Evolutionary conservation across 129 eudicot genomes (phyloP).

Genomic region (Lactuca saligna): DNA sequence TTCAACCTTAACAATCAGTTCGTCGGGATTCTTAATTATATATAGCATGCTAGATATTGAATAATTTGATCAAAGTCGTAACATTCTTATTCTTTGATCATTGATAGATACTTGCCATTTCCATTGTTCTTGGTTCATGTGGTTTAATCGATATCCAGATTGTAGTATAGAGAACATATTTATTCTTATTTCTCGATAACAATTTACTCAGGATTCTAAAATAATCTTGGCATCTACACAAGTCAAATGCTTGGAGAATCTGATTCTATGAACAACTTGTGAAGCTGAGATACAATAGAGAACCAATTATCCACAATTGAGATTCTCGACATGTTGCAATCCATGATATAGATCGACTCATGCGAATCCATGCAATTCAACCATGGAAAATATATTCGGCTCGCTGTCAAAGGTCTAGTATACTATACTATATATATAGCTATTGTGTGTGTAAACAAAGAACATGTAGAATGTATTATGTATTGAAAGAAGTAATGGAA

Average conservation of each 20-base stretch:
- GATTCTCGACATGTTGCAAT: slow-evolving; percentile 7
- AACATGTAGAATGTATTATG: background rate
- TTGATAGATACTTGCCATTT: background rate
- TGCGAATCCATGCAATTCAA: background rate
- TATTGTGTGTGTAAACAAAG: slow-evolving; percentile 2
- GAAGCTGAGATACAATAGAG: slow-evolving; percentile 7
- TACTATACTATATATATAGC: slow-evolving; percentile 3
- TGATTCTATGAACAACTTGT: slow-evolving; percentile 29
- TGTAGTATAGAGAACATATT: background rate
- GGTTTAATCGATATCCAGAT: background rate
- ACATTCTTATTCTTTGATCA: slow-evolving; percentile 28
- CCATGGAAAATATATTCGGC: slow-evolving; percentile 18
- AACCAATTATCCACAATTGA: slow-evolving; percentile 11
- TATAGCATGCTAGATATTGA: background rate
- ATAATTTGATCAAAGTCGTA: background rate
- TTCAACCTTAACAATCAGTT: slow-evolving; percentile 1
- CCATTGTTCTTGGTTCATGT: background rate
- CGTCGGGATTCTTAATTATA: background rate
- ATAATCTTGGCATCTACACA: slow-evolving; percentile 12
- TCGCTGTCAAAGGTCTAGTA: slow-evolving; percentile 17
- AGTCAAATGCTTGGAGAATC: slow-evolving; percentile 29
- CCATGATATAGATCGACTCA: background rate
- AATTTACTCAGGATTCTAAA: background rate
- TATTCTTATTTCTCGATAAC: background rate
- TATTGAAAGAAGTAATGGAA: slow-evolving; percentile 8